phyloP scores from a whole-genome alignment of 495 filamentous ascomycete species.

The Daldinia childiae region DNA sequence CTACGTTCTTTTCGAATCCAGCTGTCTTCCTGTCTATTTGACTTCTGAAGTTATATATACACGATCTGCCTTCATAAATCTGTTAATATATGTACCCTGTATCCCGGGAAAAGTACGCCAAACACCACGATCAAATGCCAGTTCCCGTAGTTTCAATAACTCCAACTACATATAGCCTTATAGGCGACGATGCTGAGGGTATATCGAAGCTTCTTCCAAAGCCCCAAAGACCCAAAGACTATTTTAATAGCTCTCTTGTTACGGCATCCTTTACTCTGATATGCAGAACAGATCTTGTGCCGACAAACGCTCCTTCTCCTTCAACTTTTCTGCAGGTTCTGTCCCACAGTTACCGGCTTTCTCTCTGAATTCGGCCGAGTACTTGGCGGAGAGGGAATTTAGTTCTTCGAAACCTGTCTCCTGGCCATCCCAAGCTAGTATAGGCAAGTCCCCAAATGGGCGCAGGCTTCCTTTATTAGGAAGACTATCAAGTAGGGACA shows the following conservation, averaged over 20 bases:
- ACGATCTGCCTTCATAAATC: slow-evolving; percentile 24
- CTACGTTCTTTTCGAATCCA: background rate
- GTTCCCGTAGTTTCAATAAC: background rate
- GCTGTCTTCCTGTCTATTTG: background rate
- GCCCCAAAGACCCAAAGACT: background rate
- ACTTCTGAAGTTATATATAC: slow-evolving; percentile 26
- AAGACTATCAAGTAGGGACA: slow-evolving; percentile 52
- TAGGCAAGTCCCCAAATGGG: slow-evolving; percentile 51
- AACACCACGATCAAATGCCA: slow-evolving; percentile 19
- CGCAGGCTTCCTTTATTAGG: slow-evolving; percentile 48
- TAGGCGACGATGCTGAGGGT: background rate
- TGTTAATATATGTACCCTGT: slow-evolving; percentile 18
- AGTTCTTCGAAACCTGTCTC: slow-evolving; percentile 46
- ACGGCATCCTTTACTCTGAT: slow-evolving; percentile 9
- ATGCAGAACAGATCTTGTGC: slow-evolving; percentile 49
- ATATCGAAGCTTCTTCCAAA: slow-evolving; percentile 21
- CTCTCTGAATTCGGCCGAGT: slow-evolving; percentile 52
- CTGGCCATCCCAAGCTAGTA: slow-evolving; percentile 55
- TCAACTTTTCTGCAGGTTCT: slow-evolving; percentile 37
- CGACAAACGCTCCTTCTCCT: slow-evolving; percentile 26
- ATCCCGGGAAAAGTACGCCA: slow-evolving; percentile 18
- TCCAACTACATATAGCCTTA: slow-evolving; percentile 8
- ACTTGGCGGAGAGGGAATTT: slow-evolving; percentile 50
- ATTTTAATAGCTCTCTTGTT: background rate
- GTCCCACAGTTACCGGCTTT: slow-evolving; percentile 52